phyloP scores from a whole-genome alignment of 495 filamentous ascomycete species.

The Xylaria longipes region DNA sequence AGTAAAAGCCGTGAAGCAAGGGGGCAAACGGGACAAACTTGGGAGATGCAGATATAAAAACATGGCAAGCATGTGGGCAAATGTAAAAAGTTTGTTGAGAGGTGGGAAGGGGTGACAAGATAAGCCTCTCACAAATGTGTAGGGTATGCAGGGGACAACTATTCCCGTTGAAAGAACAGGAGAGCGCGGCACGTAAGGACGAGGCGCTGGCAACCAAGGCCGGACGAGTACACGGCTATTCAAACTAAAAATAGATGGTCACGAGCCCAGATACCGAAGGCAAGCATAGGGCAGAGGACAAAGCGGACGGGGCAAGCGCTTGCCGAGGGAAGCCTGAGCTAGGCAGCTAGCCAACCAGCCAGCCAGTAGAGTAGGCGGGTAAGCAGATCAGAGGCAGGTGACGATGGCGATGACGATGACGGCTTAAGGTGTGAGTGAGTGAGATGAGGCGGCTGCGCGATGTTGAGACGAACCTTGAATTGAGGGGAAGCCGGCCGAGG shows the following conservation, averaged over 20 bases:
- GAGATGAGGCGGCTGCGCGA: slow-evolving; percentile 8
- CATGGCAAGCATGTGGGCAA: not conserved
- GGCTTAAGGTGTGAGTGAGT: not conserved
- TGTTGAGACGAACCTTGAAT: not conserved
- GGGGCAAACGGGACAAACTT: not conserved
- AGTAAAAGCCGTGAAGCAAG: not conserved
- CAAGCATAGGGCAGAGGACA: not conserved
- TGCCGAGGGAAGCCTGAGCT: not conserved
- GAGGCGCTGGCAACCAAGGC: not conserved
- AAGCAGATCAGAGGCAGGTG: not conserved
- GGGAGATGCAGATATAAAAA: not conserved
- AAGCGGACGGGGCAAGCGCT: not conserved
- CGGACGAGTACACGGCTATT: not conserved
- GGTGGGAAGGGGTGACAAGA: not conserved
- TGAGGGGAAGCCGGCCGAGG: not conserved
- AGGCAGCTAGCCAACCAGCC: not conserved
- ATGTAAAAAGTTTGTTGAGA: not conserved
- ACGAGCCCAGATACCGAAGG: not conserved
- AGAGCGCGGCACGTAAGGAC: not conserved
- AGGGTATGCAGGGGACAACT: not conserved
- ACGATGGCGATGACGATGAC: not conserved
- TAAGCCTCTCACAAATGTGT: not conserved
- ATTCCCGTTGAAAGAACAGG: not conserved
- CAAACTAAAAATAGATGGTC: not conserved
- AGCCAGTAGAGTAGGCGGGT: not conserved